Evolutionary conservation across 2,329 filamentous ascomycete genomes (phyloP).

Genomic region (Fusarium continuum): DNA sequence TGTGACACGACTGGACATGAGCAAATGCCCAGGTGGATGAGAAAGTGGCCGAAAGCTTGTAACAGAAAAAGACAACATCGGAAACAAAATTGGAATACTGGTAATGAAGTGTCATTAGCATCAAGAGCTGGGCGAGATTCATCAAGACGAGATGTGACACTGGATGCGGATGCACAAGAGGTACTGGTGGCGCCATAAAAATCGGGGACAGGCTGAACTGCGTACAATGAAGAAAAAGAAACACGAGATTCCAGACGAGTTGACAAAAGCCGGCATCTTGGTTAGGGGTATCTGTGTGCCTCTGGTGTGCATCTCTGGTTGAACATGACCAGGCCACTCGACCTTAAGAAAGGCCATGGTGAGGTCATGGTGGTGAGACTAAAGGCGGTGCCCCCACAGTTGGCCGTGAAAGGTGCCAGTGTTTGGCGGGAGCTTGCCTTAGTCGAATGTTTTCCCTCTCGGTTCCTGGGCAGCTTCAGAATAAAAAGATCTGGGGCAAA

Average conservation of each 20-base stretch:
- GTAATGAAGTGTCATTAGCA: slow-evolving; percentile 7
- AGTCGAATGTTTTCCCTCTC: slow-evolving; percentile 31
- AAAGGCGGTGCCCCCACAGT: slow-evolving; percentile 18
- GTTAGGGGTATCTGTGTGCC: too few relatives aligned
- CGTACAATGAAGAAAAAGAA: neutral
- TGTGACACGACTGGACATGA: neutral
- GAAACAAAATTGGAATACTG: neutral
- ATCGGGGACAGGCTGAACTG: slow-evolving; percentile 3
- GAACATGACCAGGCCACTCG: slow-evolving; percentile 12
- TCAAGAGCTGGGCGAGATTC: neutral
- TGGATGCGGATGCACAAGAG: slow-evolving; percentile 8
- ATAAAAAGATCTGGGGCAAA: slow-evolving; percentile 19
- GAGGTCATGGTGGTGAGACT: slow-evolving; percentile 42
- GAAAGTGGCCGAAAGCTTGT: slow-evolving; percentile 23
- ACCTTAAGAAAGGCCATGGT: slow-evolving; percentile 23
- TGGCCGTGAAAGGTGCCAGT: slow-evolving; percentile 18
- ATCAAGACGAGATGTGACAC: slow-evolving; percentile 16
- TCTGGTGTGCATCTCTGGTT: slow-evolving; percentile 6
- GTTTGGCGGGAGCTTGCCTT: slow-evolving; percentile 17
- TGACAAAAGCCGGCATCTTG: neutral
- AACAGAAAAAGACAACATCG: neutral
- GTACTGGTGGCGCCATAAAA: slow-evolving; percentile 25
- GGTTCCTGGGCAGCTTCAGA: neutral
- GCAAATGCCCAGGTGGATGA: neutral
- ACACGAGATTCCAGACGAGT: neutral